phyloP scores from a whole-genome alignment of 2,329 filamentous ascomycete species.

The Fusarium pseudocircinatum region DNA sequence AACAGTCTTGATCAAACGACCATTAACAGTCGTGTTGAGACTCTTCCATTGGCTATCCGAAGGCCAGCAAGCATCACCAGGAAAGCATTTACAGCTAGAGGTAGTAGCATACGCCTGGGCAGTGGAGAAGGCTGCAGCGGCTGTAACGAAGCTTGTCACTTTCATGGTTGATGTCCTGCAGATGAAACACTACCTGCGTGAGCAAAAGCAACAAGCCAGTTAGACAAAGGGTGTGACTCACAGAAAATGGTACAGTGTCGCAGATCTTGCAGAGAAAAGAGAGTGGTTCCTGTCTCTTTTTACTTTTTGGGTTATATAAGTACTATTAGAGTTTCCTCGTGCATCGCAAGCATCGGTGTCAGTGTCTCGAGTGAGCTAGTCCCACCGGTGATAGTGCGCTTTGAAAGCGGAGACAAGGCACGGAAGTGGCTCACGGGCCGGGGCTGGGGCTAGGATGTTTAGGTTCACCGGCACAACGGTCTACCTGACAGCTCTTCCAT shows the following conservation, averaged over 20 bases:
- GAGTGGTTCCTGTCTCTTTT: neutral
- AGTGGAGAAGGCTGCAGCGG: neutral
- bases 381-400: neutral
- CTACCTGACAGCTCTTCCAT: neutral
- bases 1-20: constrained; percentile 60
- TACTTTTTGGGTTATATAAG: neutral
- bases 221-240: neutral
- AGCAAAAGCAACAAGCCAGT: neutral
- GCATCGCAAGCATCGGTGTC: neutral
- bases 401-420: neutral
- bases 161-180: neutral
- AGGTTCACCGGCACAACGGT: neutral
- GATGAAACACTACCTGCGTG: neutral
- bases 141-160: neutral
- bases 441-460: neutral
- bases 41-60: constrained; percentile 53
- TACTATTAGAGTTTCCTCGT: neutral
- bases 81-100: constrained; percentile 50
- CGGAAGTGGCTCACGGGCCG: neutral
- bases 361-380: neutral
- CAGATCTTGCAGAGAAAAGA: neutral
- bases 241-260: neutral
- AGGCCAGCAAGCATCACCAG: constrained; percentile 64
- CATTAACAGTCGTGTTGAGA: constrained; percentile 62
- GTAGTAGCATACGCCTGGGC: neutral